phyloP scores from a whole-genome alignment of 2,329 filamentous ascomycete species.

The Claviceps sorghi region DNA sequence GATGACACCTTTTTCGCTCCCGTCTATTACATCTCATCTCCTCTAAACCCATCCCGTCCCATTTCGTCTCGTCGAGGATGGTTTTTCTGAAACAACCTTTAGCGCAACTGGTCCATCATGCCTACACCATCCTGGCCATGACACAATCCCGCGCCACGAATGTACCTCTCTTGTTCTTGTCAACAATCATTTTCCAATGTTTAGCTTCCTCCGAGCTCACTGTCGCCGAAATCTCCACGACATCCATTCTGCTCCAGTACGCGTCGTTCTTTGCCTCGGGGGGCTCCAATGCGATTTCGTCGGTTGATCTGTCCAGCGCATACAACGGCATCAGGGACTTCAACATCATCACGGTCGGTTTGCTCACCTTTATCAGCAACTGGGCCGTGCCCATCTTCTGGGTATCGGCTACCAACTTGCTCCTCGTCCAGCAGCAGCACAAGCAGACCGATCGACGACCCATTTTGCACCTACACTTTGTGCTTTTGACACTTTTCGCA shows the following conservation, averaged over 20 bases:
- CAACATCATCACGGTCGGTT: slow-evolving; percentile 64
- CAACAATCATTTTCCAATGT: slow-evolving; percentile 43
- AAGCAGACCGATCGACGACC: slow-evolving; percentile 10
- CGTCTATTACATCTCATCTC: neutral
- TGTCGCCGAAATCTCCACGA: slow-evolving; percentile 47
- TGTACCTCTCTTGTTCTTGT: slow-evolving; percentile 69
- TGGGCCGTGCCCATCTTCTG: slow-evolving; percentile 90
- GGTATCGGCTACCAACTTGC: slow-evolving; percentile 48
- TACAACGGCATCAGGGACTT: slow-evolving; percentile 85
- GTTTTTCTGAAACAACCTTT: neutral
- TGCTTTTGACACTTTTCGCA: slow-evolving; percentile 56
- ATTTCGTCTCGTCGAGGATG: neutral
- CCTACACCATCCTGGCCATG: slow-evolving; percentile 64
- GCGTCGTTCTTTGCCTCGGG: slow-evolving; percentile 80
- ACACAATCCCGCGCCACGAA: slow-evolving; percentile 80
- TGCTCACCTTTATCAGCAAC: slow-evolving; percentile 76
- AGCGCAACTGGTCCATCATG: slow-evolving; percentile 45
- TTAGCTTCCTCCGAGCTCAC: slow-evolving; percentile 33
- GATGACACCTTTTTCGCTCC: neutral
- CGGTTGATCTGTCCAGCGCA: slow-evolving; percentile 83
- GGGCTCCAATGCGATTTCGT: slow-evolving; percentile 87
- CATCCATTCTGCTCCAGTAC: slow-evolving; percentile 64
- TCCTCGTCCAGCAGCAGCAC: slow-evolving; percentile 32
- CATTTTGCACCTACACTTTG: slow-evolving; percentile 38
- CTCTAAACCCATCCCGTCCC: neutral